These are phyloP conservation scores for Thelonectria olida DNA, from an alignment of 2,329 filamentous ascomycete genomes.

Conservation along the genomic window DNA sequence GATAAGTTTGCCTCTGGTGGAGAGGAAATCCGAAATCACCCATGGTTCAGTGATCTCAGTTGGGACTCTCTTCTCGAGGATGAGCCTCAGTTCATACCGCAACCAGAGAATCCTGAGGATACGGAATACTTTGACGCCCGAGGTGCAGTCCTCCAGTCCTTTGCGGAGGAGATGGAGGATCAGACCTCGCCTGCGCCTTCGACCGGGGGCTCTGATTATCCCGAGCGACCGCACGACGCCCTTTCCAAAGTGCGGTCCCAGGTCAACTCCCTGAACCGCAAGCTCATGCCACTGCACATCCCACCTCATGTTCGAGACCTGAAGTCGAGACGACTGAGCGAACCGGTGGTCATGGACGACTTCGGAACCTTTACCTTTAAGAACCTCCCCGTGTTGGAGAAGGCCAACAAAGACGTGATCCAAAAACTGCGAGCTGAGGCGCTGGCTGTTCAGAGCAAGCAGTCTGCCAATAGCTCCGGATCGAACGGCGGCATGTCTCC, in stretches of 20 bases:
- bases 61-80: slow-evolving; percentile 95
- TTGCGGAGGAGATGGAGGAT: slow-evolving; percentile 94
- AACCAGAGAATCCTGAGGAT: slow-evolving; percentile 92
- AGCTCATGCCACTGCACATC: slow-evolving; percentile 94
- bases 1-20: slow-evolving; percentile 87
- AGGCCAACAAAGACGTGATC: slow-evolving; percentile 98
- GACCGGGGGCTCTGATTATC: slow-evolving; percentile 77
- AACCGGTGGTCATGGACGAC: slow-evolving; percentile 88
- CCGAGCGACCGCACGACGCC: slow-evolving; percentile 93
- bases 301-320: slow-evolving; percentile 94
- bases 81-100: slow-evolving; percentile 93
- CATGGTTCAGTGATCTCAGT: slow-evolving; percentile 87
- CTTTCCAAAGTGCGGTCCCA: slow-evolving; percentile 89
- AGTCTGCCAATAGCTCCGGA: slow-evolving; percentile 55
- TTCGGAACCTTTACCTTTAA: slow-evolving; percentile 98
- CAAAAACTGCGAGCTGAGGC: slow-evolving; percentile 95
- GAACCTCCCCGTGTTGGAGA: slow-evolving; percentile 94
- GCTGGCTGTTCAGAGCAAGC: slow-evolving; percentile 72
- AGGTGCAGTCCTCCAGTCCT: slow-evolving; percentile 90
- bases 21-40: slow-evolving; percentile 87
- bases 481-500: slow-evolving; percentile 62
- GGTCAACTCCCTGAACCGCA: slow-evolving; percentile 85
- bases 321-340: slow-evolving; percentile 87
- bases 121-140: slow-evolving; percentile 97
- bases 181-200: slow-evolving; percentile 78